Evolutionary conservation across 495 filamentous ascomycete genomes (phyloP), one percentile per base, ranked within the genome.

Genomic region (Talaromyces ruber): DNA sequence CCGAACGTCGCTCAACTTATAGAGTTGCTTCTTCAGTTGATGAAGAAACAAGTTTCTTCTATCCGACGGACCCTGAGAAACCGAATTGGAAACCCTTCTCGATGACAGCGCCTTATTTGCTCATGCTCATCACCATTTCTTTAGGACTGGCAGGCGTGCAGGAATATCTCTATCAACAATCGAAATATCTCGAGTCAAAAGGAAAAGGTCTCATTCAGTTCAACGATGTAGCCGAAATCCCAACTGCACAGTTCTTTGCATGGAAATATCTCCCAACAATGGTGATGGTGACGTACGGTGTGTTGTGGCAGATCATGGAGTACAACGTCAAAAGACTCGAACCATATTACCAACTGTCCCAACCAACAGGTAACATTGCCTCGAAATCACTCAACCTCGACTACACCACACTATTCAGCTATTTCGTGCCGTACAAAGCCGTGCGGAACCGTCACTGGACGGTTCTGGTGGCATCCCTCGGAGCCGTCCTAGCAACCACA

Each of bases 321-420:
- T 87, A 88, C 58, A 88, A 91, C 62, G 83, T 91, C 12, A 87
- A 85, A 72, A 84, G 89, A 6, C 70, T 90, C 7, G 89, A 92
- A 67, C 82, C 88, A 1, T 91, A 84, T 64, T 91, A 88, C 62
- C 88, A 91, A 66, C 74, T 92, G 39, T 88, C 86, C 7, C 84
- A 83, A 62, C 76, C 79, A 45, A 66, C 62, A 1, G 77, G 74
- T 0, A 88, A 88, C 16, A 84, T 86, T 0, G 88, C 88, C 1
- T 81, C 80, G 4, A 82, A 89, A 64, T 86, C 83, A 5, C 78
- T 91, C 62, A 90, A 89, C 64, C 82, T 90, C 55, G 86, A 91
- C 73, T 90, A 91, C 64, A 79, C 86, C 32, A 88, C 83, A 2
- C 75, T 82, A 58, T 84, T 86, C 74, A 81, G 77, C 64, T 82